Evolutionary conservation across 495 filamentous ascomycete species (phyloP), one percentile per base, ranked within the genome.

Genomic region (Podospora didyma): DNA sequence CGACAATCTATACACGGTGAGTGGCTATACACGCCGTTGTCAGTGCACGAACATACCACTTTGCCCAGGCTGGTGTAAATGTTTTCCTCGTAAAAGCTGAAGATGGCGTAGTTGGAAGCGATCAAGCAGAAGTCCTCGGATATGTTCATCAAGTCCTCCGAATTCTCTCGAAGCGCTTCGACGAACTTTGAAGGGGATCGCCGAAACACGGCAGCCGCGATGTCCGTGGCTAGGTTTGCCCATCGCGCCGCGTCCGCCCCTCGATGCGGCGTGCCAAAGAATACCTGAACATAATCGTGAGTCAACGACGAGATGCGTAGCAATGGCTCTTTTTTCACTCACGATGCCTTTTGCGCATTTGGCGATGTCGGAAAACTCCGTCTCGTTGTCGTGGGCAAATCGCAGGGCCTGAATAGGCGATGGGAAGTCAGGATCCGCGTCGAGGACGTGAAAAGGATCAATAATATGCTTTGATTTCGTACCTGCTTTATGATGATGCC

Each of bases 401-500:
- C 37, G 12, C 6, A 62, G 47, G 24, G 59, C 59, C 59, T 57
- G 21, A n/a, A n/a, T n/a, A n/a, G n/a, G n/a, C n/a, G n/a, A n/a
- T n/a, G n/a, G n/a, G n/a, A n/a, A n/a, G n/a, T n/a, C n/a, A n/a
- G n/a, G n/a, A n/a, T n/a, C n/a, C n/a, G n/a, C n/a, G n/a, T n/a
- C n/a, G 11, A 16, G 31, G 10, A 2, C 14, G 31, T 42, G 39
- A 16, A 9, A 16, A 16, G 16, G 34, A 10, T 37, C 1, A 16
- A 37, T 37, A 7, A 3, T 31, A 41, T n/a, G 4, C 14, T 12
- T 14, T 46, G 2, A 23, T 41, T 10, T 16, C 23, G 3, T 31
- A 72, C 72, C 57, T 70, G 62, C 65, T 73, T 69, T 39, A 70
- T 65, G 31, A 75, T 63, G 35, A 75, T 68, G 4, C 71, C 70